Percentiles rank a stretch among this genome's conserved stretches.
phyloP scores from a whole-genome alignment of 352 stramenopile genomes.

The Aphanomyces cochlioides region DNA sequence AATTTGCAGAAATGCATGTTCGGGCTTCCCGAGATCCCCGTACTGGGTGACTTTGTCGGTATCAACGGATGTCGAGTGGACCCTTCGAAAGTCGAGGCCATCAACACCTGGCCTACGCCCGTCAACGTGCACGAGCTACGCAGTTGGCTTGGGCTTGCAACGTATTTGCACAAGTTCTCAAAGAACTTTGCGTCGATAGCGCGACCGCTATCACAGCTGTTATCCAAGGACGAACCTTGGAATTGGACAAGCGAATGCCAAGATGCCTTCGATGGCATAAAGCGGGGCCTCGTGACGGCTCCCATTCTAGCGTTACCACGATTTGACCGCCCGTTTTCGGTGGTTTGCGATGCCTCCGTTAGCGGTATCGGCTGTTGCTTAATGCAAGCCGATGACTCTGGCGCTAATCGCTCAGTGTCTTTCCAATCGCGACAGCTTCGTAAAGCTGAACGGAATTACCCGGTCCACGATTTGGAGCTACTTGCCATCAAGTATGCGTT shows the following conservation, averaged over 20 bases:
- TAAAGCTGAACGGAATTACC: conserved; percentile 33
- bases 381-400: conserved; percentile 17
- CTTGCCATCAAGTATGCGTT: conserved; percentile 11
- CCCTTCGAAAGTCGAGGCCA: conserved; percentile 19
- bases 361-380: conserved; percentile 31
- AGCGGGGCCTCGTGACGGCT: not conserved
- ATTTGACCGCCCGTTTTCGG: conserved; percentile 19
- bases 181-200: conserved; percentile 21
- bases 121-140: conserved; percentile 29
- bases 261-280: conserved; percentile 16
- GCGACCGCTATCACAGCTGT: conserved; percentile 13
- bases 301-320: not conserved
- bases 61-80: conserved; percentile 15
- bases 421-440: conserved; percentile 37
- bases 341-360: conserved; percentile 34
- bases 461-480: conserved; percentile 4
- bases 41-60: conserved; percentile 20
- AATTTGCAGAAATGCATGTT: conserved; percentile 24
- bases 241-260: conserved; percentile 4
- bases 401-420: conserved; percentile 29
- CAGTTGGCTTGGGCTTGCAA: conserved; percentile 21
- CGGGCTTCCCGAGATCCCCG: conserved; percentile 17
- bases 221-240: conserved; percentile 12
- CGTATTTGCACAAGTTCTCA: conserved; percentile 32
- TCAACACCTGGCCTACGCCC: conserved; percentile 32